Evolutionary conservation across 352 stramenopile genomes (phyloP), one percentile per base, ranked within the genome.

Genomic region (Globisporangium mamillatum): DNA sequence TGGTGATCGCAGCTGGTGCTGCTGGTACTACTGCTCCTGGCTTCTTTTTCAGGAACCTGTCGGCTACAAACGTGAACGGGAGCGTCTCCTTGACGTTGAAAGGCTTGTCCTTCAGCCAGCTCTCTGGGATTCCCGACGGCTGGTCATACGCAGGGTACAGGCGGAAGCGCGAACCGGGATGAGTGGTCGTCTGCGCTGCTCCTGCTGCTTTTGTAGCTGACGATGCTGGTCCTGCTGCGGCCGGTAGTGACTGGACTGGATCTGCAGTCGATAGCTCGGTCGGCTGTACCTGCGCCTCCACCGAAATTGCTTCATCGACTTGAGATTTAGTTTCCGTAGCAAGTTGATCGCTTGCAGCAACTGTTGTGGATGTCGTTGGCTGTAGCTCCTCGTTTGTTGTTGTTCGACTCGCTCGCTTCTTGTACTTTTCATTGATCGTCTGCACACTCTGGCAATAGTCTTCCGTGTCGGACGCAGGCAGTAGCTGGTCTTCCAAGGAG

Each of bases 21-120:
- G n/a, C 4, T 9, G 34, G 8, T 36, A 32, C 58, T 58, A 25
- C 5, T 25, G 27, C 20, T 9, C n/a, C 53, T 12, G 71, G 38
- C 34, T 86, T 84, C 57, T 75, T 73, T 61, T 75, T 77, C 27
- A 91, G 64, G 60, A 91, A 90, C 46, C 81, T 85, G 16, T 82
- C 81, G 1, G 83, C 83, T 4, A 86, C 76, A 61, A 87, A 90
- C 8, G 76, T 79, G 16, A 89, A 67, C 9, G 83, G 79, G 12
- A 88, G 61, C 18, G 73, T 78, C 3, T 76, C 57, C 70, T 83
- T 80, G 52, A 75, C 54, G 18, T 75, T 59, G 12, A 90, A 89
- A 1, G 78, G 71, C 50, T 76, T 72, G 55, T 34, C 27, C 41
- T 74, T 71, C 58, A 77, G 62, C 81, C 78, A 88, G 6, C 66